These are phyloP conservation scores for Carallia brachiata DNA, from an alignment of 345 rosid species.

Conservation along the genomic window DNA sequence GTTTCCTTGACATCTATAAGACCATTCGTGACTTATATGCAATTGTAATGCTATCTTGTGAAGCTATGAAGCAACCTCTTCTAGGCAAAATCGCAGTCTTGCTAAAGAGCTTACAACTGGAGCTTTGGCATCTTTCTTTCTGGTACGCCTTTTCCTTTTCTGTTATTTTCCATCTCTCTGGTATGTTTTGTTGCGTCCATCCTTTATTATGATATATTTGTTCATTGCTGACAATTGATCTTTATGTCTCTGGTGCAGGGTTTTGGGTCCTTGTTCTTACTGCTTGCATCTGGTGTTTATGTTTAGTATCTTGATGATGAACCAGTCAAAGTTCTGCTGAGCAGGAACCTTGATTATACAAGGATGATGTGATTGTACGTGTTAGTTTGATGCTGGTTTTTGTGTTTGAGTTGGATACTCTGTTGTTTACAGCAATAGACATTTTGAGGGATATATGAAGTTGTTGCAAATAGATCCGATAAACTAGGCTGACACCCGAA, in stretches of 20 bases:
- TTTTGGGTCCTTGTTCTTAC: slow-evolving; percentile 86
- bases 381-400: neutral
- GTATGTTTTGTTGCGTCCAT: neutral
- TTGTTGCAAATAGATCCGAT: too few relatives aligned
- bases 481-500: too few relatives aligned
- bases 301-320: slow-evolving; percentile 40
- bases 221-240: slow-evolving; percentile 13
- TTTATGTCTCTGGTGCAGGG: slow-evolving; percentile 54
- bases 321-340: slow-evolving; percentile 17
- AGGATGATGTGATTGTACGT: slow-evolving; percentile 15
- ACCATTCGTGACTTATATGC: neutral
- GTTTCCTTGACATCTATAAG: neutral
- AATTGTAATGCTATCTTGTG: slow-evolving; percentile 14
- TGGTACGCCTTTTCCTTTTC: slow-evolving; percentile 43
- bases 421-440: too few relatives aligned
- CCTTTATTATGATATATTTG: neutral
- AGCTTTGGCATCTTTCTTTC: slow-evolving; percentile 72
- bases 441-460: too few relatives aligned
- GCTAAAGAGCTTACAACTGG: slow-evolving; percentile 69
- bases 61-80: slow-evolving; percentile 89
- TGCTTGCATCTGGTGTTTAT: slow-evolving; percentile 84
- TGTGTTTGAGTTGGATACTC: slow-evolving; percentile 6
- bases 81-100: slow-evolving; percentile 68
- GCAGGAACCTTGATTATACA: slow-evolving; percentile 1
- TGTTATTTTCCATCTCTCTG: neutral